A percentile compares a stretch with the other conserved stretches of the same genome.
phyloP scores from a whole-genome alignment of 2,329 filamentous ascomycete species.

The Penicillium sp. region DNA sequence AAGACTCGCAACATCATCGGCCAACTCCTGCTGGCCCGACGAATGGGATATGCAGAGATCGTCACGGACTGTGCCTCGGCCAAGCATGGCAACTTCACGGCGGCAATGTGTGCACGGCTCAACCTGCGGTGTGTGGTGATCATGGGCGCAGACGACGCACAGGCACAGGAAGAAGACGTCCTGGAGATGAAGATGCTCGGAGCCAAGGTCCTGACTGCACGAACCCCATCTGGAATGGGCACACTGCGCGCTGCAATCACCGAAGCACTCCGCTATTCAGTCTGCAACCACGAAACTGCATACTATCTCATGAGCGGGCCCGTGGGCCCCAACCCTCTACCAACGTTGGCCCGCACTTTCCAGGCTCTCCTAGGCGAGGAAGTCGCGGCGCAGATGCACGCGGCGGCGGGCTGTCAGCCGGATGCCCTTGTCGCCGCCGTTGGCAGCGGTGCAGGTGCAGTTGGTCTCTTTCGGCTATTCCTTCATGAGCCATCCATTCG shows the following conservation, averaged over 20 bases:
- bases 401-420: conserved; percentile 19
- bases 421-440: conserved; percentile 28
- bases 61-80: conserved; percentile 30
- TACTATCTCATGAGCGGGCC: conserved; percentile 31
- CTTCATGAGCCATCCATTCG: conserved; percentile 15
- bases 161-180: conserved; percentile 23
- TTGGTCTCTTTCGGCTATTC: conserved; percentile 28
- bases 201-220: conserved; percentile 26
- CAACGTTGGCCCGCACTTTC: conserved; percentile 29
- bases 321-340: conserved; percentile 26
- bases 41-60: conserved; percentile 27
- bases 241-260: conserved; percentile 30
- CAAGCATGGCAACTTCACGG: conserved; percentile 28
- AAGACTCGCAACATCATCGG: conserved; percentile 28
- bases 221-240: conserved; percentile 26
- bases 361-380: conserved; percentile 29
- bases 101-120: conserved; percentile 26
- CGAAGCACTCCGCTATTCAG: conserved; percentile 29
- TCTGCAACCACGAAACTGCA: conserved; percentile 27
- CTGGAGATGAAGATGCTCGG: conserved; percentile 27
- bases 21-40: conserved; percentile 25
- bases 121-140: conserved; percentile 24
- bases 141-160: conserved; percentile 28
- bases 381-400: conserved; percentile 26
- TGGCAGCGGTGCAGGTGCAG: conserved; percentile 26